Evolutionary conservation across 2,329 filamentous ascomycete species (phyloP), one percentile per base, ranked within the genome.

Genomic region (Fusarium torreyae): DNA sequence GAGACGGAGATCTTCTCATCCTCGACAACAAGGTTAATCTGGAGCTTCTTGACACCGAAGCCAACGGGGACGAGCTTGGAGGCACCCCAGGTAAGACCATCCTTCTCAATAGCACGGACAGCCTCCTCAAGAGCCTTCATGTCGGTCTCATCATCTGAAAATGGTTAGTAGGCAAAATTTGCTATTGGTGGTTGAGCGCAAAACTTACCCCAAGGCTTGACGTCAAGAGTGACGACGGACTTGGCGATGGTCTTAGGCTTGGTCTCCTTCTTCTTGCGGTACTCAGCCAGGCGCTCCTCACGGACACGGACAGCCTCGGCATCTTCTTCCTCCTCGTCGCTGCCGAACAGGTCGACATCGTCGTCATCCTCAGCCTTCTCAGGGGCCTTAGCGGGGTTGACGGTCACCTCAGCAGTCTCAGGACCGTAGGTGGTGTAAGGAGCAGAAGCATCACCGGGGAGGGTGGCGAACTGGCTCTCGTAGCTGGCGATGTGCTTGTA

Each of bases 11-110:
- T 83, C 89, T 98, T 98, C 74, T 98, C 95, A 81, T 99, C 96
- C 88, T 98, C 96, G 72, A 98, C 86, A 76, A 98, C 94, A 75
- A 98, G 84, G 91, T 93, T 98, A 87, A 99, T 97, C 89, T 98
- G 95, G 71, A 99, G 91, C 90, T 98, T 98, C 89, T 93, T 96
- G 88, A 99, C 97, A 88, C 96, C 96, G 88, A 93, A 99, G 78
- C 94, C 95, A 77, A 99, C 91, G 73, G 94, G 82, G 53, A 97
- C 91, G 72, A 97, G 87, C 88, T 96, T 93, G 82, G 92, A 94
- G 72, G 87, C 90, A 90, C 95, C 95, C 96, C 96, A 99, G 71
- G 97, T 91, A 69, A 99, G 93, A 85, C 96, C 96, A 50, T 98
- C 95, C 88, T 92, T 90, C 84, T 95, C 89, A 75, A 98, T 95